Conservation (phyloP, 2,329 filamentous ascomycete genomes). For the Colletotrichum incanum region DNA sequence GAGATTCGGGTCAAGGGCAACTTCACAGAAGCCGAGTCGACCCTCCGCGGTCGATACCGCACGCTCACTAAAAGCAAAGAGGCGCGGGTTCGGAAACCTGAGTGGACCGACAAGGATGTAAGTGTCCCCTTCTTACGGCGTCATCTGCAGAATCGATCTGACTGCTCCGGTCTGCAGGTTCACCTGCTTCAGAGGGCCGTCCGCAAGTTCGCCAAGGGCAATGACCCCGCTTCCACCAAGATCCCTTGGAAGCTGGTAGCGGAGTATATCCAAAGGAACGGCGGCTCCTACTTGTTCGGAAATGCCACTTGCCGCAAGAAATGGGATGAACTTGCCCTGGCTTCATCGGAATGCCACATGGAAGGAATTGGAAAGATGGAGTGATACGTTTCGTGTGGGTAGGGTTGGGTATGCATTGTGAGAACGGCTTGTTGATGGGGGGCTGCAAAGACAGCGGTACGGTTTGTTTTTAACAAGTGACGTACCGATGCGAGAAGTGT, state of each 20-base stretch:
- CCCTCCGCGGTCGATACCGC: slow-evolving; percentile 78
- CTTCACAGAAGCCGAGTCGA: slow-evolving; percentile 79
- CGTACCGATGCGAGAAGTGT: neutral
- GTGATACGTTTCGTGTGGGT: neutral
- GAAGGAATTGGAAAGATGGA: neutral
- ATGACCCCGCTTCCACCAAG: slow-evolving; percentile 53
- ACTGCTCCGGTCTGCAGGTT: slow-evolving; percentile 52
- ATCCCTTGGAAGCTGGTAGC: slow-evolving; percentile 72
- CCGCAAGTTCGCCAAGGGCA: slow-evolving; percentile 51
- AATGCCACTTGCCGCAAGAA: slow-evolving; percentile 72
- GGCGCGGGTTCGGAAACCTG: slow-evolving; percentile 75
- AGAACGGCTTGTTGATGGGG: slow-evolving; percentile 1
- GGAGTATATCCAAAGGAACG: slow-evolving; percentile 65
- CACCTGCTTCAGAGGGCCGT: slow-evolving; percentile 63
- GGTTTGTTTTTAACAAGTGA: slow-evolving; percentile 12
- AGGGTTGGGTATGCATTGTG: neutral
- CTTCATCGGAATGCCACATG: slow-evolving; percentile 15
- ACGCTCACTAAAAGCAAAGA: slow-evolving; percentile 75
- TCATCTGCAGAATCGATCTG: neutral
- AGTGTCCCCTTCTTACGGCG: slow-evolving; percentile 53
- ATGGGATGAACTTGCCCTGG: slow-evolving; percentile 63
- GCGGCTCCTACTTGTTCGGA: slow-evolving; percentile 73
- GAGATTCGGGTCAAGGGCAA: slow-evolving; percentile 71
- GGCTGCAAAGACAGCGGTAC: neutral
- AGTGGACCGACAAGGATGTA: slow-evolving; percentile 77